phyloP scores from a whole-genome alignment of 495 filamentous ascomycete genomes.

The Podospora pseudoanserina region DNA sequence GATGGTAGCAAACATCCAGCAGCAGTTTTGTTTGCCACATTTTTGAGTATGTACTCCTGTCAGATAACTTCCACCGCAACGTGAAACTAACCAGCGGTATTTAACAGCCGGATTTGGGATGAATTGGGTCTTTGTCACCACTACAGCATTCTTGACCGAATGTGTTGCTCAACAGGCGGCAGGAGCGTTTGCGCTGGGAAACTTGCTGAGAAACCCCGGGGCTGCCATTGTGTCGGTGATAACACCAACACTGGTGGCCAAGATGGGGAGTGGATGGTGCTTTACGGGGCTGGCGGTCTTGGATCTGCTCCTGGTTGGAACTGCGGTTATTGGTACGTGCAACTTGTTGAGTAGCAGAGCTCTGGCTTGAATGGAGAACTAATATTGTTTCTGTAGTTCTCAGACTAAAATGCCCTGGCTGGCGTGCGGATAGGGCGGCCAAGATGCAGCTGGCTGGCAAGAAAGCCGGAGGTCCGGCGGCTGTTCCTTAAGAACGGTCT shows the following conservation, averaged over 20 bases:
- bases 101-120: constrained; percentile 17
- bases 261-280: constrained; percentile 18
- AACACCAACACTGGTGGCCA: constrained; percentile 11
- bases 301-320: constrained; percentile 10
- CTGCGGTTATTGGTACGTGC: constrained; percentile 13
- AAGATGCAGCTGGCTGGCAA: constrained; percentile 6
- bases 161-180: constrained; percentile 19
- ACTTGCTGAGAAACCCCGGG: constrained; percentile 17
- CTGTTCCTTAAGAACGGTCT: not conserved
- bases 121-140: constrained; percentile 22
- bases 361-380: not conserved
- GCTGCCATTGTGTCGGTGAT: constrained; percentile 13
- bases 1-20: constrained; percentile 6
- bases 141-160: constrained; percentile 18
- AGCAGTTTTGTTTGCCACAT: constrained; percentile 8
- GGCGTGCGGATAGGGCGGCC: constrained; percentile 10
- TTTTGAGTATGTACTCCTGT: constrained; percentile 11
- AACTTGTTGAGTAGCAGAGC: not conserved
- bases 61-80: not conserved
- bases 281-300: constrained; percentile 12
- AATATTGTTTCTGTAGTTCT: constrained; percentile 7
- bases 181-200: constrained; percentile 17
- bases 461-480: not conserved
- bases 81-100: not conserved
- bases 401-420: constrained; percentile 5